These are phyloP conservation scores for Macrophomina tecta DNA, from an alignment of 2,329 filamentous ascomycete genomes.

Conservation along the genomic window DNA sequence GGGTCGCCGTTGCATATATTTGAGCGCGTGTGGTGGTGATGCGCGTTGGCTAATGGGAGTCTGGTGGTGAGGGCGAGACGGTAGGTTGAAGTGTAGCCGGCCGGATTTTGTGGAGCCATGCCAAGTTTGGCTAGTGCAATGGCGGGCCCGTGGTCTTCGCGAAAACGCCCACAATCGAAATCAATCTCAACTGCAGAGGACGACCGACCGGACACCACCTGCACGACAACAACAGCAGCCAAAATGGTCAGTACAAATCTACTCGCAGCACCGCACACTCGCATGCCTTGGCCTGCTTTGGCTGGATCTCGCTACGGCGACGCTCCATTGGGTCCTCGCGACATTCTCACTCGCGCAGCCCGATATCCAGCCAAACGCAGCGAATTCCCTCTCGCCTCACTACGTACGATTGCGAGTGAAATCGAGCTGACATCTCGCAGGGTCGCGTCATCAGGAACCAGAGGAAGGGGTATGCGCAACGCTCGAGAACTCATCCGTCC, in stretches of 20 bases:
- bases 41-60: slow-evolving; percentile 12
- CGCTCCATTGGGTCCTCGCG: not conserved
- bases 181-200: slow-evolving; percentile 27
- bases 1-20: not conserved
- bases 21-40: slow-evolving; percentile 2
- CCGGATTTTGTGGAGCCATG: not conserved
- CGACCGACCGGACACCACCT: slow-evolving; percentile 27
- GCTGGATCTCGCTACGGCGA: slow-evolving; percentile 5
- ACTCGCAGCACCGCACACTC: slow-evolving; percentile 8
- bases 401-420: not conserved
- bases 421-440: slow-evolving; percentile 35
- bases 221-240: slow-evolving; percentile 29
- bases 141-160: slow-evolving; percentile 10
- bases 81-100: slow-evolving; percentile 24
- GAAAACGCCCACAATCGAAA: slow-evolving; percentile 27
- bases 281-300: not conserved
- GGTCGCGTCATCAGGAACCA: slow-evolving; percentile 79
- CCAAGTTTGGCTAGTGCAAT: not conserved
- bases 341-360: not conserved
- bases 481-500: not conserved
- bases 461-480: slow-evolving; percentile 53
- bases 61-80: slow-evolving; percentile 5
- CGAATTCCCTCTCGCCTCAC: not conserved
- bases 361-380: slow-evolving; percentile 7
- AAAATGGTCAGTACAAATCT: slow-evolving; percentile 28